Percentiles rank a stretch among this genome's conserved stretches.
These are phyloP conservation scores for Nematodospora valgi DNA, from an alignment of 805 yeast species.

Conservation along the genomic window DNA sequence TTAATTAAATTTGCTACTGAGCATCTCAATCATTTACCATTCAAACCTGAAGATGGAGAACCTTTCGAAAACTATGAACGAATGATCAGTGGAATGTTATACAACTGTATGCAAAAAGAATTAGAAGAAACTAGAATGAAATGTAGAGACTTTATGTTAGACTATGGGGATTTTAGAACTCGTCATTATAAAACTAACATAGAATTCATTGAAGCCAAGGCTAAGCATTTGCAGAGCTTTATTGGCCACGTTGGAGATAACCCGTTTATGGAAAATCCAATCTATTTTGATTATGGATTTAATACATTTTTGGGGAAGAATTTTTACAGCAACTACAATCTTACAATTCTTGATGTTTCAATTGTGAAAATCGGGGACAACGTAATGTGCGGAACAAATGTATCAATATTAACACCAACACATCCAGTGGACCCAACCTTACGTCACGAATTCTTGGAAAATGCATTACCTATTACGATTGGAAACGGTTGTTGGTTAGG, in stretches of 20 bases:
- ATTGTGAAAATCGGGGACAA: constrained; percentile 12
- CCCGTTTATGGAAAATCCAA: constrained; percentile 12
- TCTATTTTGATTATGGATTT: constrained; percentile 13
- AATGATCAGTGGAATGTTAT: constrained; percentile 16
- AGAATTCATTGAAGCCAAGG: constrained; percentile 10
- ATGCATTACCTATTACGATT: constrained; percentile 12
- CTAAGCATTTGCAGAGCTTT: constrained; percentile 8
- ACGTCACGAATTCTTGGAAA: constrained; percentile 9
- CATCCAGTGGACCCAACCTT: constrained; percentile 13
- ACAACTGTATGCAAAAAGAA: constrained; percentile 8
- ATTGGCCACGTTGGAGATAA: constrained; percentile 13
- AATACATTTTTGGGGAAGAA: constrained; percentile 13
- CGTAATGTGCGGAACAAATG: constrained; percentile 14
- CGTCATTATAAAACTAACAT: constrained; percentile 8
- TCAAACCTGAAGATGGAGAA: constrained; percentile 6
- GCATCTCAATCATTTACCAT: constrained; percentile 12
- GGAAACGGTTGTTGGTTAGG: constrained; percentile 14
- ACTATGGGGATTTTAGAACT: constrained; percentile 10
- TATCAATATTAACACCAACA: constrained; percentile 10
- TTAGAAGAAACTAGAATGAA: constrained; percentile 10
- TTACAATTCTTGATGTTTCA: constrained; percentile 13
- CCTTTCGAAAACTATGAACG: constrained; percentile 14
- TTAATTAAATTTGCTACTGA: constrained; percentile 12
- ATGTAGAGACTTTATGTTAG: constrained; percentile 10
- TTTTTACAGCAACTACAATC: constrained; percentile 12